A percentile compares a stretch with the other conserved stretches of the same genome.
phyloP scores from a whole-genome alignment of 2,329 filamentous ascomycete species.

The Bimuria novae-zelandiae region DNA sequence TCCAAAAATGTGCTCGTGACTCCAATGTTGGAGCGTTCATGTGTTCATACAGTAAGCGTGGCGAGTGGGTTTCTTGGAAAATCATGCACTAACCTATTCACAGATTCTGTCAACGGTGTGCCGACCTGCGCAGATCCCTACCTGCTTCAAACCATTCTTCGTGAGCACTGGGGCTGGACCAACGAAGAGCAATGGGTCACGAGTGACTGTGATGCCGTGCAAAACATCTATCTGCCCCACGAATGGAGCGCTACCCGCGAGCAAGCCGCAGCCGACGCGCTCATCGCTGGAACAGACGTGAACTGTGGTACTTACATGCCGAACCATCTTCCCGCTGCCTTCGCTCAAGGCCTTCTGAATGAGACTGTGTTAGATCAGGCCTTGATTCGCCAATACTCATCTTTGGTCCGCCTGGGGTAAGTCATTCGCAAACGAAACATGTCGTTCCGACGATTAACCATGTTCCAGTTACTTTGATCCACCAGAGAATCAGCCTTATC shows the following conservation, averaged over 20 bases:
- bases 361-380: constrained; percentile 56
- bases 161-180: constrained; percentile 66
- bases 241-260: constrained; percentile 39
- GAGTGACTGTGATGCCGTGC: constrained; percentile 67
- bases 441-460: constrained; percentile 40
- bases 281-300: constrained; percentile 31
- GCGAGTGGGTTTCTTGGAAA: neutral
- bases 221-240: constrained; percentile 61
- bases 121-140: constrained; percentile 68
- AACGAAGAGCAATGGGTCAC: constrained; percentile 66
- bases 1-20: constrained; percentile 57
- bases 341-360: constrained; percentile 31
- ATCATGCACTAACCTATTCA: constrained; percentile 28
- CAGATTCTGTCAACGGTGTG: constrained; percentile 65
- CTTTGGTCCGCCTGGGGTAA: constrained; percentile 57
- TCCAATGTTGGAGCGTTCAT: constrained; percentile 56
- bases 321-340: constrained; percentile 22
- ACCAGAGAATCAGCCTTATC: constrained; percentile 30
- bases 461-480: constrained; percentile 43
- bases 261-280: constrained; percentile 29
- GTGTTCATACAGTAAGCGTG: constrained; percentile 55
- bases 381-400: constrained; percentile 59
- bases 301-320: constrained; percentile 33
- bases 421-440: neutral
- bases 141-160: constrained; percentile 65